phyloP scores from a whole-genome alignment of 176 grass and related monocot species.

The Triticum turgidum region DNA sequence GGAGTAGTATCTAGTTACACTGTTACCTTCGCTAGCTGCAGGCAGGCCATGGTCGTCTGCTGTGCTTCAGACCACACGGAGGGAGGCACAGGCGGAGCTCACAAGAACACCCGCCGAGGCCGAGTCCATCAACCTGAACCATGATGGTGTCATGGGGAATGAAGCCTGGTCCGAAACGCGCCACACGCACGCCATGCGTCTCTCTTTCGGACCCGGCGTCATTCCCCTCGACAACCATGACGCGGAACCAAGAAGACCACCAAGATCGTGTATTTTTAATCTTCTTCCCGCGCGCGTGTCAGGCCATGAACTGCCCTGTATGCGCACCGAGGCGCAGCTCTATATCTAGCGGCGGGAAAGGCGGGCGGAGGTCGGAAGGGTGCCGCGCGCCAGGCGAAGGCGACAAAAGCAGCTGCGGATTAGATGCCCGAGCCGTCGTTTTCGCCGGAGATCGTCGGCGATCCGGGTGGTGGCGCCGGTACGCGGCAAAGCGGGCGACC shows the following conservation, averaged over 20 bases:
- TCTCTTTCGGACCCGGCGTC: slow-evolving; percentile 48
- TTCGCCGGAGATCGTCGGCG: slow-evolving; percentile 2
- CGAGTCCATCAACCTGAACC: slow-evolving; percentile 3
- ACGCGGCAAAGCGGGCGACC: not conserved
- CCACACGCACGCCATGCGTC: not conserved
- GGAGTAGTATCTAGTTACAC: not conserved
- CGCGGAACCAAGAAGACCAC: not conserved
- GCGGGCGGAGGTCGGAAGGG: not conserved
- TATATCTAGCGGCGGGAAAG: not conserved
- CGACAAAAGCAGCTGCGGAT: slow-evolving; percentile 1
- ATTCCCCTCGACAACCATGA: slow-evolving; percentile 55
- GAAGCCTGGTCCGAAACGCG: slow-evolving; percentile 69
- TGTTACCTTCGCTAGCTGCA: not conserved
- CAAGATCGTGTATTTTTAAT: not conserved
- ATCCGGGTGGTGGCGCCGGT: not conserved
- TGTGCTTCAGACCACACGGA: not conserved
- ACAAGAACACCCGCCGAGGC: not conserved
- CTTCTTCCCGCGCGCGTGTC: not conserved
- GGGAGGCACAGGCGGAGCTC: not conserved
- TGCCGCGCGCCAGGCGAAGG: not conserved
- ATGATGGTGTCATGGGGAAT: slow-evolving; percentile 52
- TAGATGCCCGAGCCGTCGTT: slow-evolving; percentile 36
- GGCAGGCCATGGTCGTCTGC: not conserved
- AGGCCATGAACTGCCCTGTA: not conserved
- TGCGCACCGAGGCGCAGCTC: not conserved